A percentile compares a stretch with the other conserved stretches of the same genome.
Evolutionary conservation across 495 filamentous ascomycete genomes (phyloP).

Genomic region (Cladorrhinum samala): DNA sequence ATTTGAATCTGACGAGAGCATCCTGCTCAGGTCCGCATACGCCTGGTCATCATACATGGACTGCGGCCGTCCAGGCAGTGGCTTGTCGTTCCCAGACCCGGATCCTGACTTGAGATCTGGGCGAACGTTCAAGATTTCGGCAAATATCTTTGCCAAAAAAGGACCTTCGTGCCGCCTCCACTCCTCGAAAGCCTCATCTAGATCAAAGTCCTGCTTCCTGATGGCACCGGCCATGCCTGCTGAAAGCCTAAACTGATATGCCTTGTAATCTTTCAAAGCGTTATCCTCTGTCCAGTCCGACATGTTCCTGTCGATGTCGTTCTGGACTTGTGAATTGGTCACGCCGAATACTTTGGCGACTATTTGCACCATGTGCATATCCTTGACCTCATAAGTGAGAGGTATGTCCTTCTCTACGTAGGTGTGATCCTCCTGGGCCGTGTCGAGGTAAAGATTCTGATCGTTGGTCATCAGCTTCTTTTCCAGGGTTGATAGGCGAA

Average conservation of each 20-base stretch:
- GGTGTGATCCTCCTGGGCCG: slow-evolving; percentile 49
- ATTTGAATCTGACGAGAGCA: slow-evolving; percentile 48
- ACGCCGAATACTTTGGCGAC: slow-evolving; percentile 81
- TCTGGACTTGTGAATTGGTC: slow-evolving; percentile 67
- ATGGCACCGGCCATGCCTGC: slow-evolving; percentile 69
- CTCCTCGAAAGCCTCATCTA: slow-evolving; percentile 79
- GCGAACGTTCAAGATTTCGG: slow-evolving; percentile 77
- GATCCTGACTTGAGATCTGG: slow-evolving; percentile 71
- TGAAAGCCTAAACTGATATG: slow-evolving; percentile 82
- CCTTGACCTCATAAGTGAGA: slow-evolving; percentile 84
- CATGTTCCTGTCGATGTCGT: slow-evolving; percentile 76
- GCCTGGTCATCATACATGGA: slow-evolving; percentile 43
- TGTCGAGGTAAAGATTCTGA: slow-evolving; percentile 66
- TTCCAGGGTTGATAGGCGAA: slow-evolving; percentile 73
- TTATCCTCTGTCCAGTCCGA: slow-evolving; percentile 83
- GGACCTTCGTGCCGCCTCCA: slow-evolving; percentile 84
- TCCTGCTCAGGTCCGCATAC: slow-evolving; percentile 56
- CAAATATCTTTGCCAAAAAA: slow-evolving; percentile 86
- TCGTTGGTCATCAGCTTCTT: slow-evolving; percentile 93
- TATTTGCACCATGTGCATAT: slow-evolving; percentile 88
- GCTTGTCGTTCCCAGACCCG: slow-evolving; percentile 36
- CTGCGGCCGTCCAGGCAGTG: slow-evolving; percentile 37
- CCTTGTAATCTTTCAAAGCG: slow-evolving; percentile 83
- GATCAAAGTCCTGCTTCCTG: slow-evolving; percentile 78
- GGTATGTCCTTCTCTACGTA: slow-evolving; percentile 73